A percentile compares a stretch with the other conserved stretches of the same genome.
Evolutionary conservation across 225 moss, liverwort and hornwort species (phyloP).

Genomic region (Sphagnum contortum): DNA sequence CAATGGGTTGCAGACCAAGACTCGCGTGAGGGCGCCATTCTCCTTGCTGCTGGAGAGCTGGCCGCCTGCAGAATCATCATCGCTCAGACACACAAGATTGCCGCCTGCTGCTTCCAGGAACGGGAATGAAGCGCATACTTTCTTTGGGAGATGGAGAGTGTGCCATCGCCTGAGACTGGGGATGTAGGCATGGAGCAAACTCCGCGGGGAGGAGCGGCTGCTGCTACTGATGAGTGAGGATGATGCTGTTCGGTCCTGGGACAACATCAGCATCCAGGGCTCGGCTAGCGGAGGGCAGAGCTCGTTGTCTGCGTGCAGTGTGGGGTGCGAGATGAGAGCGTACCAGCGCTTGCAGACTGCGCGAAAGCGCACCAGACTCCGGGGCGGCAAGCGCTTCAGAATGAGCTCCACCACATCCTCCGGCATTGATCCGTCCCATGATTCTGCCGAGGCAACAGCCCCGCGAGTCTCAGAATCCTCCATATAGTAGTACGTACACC

Average conservation of each 20-base stretch:
- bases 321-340: slow-evolving; percentile 1
- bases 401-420: slow-evolving; percentile 10
- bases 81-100: slow-evolving; percentile 7
- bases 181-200: slow-evolving; percentile 5
- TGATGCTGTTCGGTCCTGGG: background rate
- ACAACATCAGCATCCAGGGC: slow-evolving; percentile 8
- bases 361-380: slow-evolving; percentile 2
- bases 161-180: slow-evolving; percentile 3
- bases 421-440: slow-evolving; percentile 3
- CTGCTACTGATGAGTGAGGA: too few relatives aligned
- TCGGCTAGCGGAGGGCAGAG: slow-evolving; percentile 4
- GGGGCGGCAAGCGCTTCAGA: slow-evolving; percentile 6
- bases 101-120: slow-evolving; percentile 10
- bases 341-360: slow-evolving; percentile 8
- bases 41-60: too few relatives aligned
- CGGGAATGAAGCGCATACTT: background rate
- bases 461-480: background rate
- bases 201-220: background rate
- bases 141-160: slow-evolving; percentile 7
- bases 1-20: slow-evolving; percentile 8
- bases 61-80: background rate
- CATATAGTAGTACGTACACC: background rate
- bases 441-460: background rate
- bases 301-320: background rate
- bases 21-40: slow-evolving; percentile 1